A percentile compares a stretch with the other conserved stretches of the same genome.
phyloP scores from a whole-genome alignment of 129 eudicot species.

The Gnaphalium uliginosum region DNA sequence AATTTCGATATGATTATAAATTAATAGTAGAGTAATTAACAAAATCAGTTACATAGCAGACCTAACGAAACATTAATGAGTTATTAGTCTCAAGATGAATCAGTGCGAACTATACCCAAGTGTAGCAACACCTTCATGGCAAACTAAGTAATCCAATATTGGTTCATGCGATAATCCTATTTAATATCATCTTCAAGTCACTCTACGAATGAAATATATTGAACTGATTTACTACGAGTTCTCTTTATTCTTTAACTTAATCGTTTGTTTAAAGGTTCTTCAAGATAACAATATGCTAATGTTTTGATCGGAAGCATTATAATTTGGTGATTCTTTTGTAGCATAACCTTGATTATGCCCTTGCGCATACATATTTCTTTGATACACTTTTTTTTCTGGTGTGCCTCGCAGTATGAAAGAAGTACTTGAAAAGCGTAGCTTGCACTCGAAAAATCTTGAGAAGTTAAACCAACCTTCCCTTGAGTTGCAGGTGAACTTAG shows the following conservation, averaged over 20 bases:
- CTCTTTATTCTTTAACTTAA: conserved; percentile 8
- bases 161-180: not conserved
- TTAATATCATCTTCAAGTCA: not conserved
- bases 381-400: conserved; percentile 3
- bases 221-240: conserved; percentile 3
- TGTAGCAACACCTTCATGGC: not conserved
- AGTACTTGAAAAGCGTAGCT: conserved; percentile 75
- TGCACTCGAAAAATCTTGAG: conserved; percentile 79
- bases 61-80: conserved; percentile 1
- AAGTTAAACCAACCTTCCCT: conserved; percentile 81
- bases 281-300: not conserved
- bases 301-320: conserved; percentile 3
- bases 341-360: conserved; percentile 4
- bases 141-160: not conserved
- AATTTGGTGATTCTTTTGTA: not conserved
- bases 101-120: not conserved
- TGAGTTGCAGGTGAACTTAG: conserved; percentile 68
- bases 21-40: not conserved
- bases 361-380: not conserved
- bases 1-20: not conserved
- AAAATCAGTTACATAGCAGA: not conserved
- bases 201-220: conserved; percentile 10
- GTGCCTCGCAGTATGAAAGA: conserved; percentile 56
- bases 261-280: conserved; percentile 4
- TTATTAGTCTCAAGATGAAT: not conserved